Evolutionary conservation across 306 rosid species (phyloP), one percentile per base, ranked within the genome.

Genomic region (Echinosophora koreensis): DNA sequence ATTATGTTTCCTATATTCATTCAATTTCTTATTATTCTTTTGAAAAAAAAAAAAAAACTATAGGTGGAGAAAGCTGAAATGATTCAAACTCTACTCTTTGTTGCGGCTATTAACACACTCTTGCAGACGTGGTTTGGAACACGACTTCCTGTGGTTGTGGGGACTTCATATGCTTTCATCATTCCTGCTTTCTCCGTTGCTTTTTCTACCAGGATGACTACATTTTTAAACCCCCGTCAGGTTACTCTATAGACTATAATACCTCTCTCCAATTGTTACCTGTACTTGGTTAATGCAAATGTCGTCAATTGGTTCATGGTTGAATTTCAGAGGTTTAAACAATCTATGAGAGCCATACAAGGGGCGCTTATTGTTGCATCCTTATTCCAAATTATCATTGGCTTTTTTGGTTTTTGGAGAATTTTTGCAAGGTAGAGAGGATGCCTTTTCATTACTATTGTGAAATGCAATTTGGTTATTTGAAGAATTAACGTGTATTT

Each of bases 31-130:
- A 4, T 42, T 42, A 8, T 69, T 51, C 13, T 9, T 65, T 5
- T 12, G 3, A 6, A 15, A 13, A 10, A 10, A 64, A 61, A 14
- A 22, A 22, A 0, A 0, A 22, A n/a, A n/a, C 0, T 11, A 47
- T 57, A 94, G 98, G 90, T 83, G 74, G 98, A 95, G 87, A 92
- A 95, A 83, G 97, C 96, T 72, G 77, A 89, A 84, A 80, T 88
- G 87, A 90, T 95, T 34, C 85, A 90, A 47, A 95, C 98, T 34
- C 12, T 89, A 54, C 93, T 95, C 15, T 87, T 95, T 58, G 97
- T 86, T 77, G 85, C 91, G 3, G 96, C 89, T 28, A 92, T 95
- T 35, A 92, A 92, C 84, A 92, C 98, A 27, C 70, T 92, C 2
- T 65, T 92, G 78, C 97, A 90, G 73, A 86, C 97, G 0, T 83